These are phyloP conservation scores for Pseudogymnoascus sp. DNA, from an alignment of 2,329 filamentous ascomycete genomes.

Conservation along the genomic window DNA sequence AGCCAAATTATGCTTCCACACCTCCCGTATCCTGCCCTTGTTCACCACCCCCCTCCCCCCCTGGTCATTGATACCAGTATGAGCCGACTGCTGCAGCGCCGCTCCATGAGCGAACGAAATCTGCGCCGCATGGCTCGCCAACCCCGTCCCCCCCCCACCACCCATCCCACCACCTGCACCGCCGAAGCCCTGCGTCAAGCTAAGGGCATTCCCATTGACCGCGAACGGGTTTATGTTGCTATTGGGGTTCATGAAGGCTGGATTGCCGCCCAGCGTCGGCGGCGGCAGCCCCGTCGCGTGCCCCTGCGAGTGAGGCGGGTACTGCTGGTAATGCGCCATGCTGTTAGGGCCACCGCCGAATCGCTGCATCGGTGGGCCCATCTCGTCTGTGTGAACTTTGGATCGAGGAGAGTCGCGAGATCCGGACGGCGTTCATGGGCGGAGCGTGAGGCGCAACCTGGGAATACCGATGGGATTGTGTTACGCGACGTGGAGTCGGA, in stretches of 20 bases:
- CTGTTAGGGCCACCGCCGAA: slow-evolving; percentile 29
- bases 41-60: slow-evolving; percentile 49
- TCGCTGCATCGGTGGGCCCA: slow-evolving; percentile 30
- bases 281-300: slow-evolving; percentile 42
- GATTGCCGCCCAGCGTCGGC: slow-evolving; percentile 57
- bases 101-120: slow-evolving; percentile 78
- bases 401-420: slow-evolving; percentile 26
- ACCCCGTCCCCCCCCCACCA: slow-evolving; percentile 53
- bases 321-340: slow-evolving; percentile 37
- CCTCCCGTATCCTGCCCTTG: slow-evolving; percentile 83
- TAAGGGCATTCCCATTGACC: slow-evolving; percentile 43
- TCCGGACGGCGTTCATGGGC: slow-evolving; percentile 28
- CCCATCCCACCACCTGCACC: slow-evolving; percentile 51
- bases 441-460: slow-evolving; percentile 20
- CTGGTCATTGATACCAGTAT: slow-evolving; percentile 47
- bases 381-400: slow-evolving; percentile 25
- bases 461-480: neutral
- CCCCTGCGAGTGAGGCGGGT: slow-evolving; percentile 38
- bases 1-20: slow-evolving; percentile 86
- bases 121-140: slow-evolving; percentile 79
- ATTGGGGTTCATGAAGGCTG: slow-evolving; percentile 64
- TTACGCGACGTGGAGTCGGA: neutral
- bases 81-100: slow-evolving; percentile 53
- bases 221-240: slow-evolving; percentile 62
- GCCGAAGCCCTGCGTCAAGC: slow-evolving; percentile 49